Evolutionary conservation across 371 early-diverging fungal genomes (phyloP), one percentile per base, ranked within the genome.

Genomic region (Hamiltosporidium tvaerminnensis): DNA sequence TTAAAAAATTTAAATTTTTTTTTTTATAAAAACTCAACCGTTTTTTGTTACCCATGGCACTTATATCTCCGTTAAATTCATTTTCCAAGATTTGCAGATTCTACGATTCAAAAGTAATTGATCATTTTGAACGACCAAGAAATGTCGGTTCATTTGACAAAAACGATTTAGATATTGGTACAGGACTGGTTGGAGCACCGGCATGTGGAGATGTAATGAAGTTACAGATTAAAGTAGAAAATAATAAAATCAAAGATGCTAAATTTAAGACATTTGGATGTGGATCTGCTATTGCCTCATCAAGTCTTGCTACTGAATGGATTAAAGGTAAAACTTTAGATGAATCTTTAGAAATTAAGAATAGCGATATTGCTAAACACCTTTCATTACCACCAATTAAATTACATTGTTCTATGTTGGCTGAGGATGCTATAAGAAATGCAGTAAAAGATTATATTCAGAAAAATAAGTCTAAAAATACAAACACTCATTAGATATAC

Each of bases 181-280:
- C 96, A 23, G 95, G 96, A 16, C 82, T 96, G 23, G 96, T 95
- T 9, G 96, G 96, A 12, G 96, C 96, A 0, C 96, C 96, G 35
- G 96, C 95, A 7, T 96, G 96, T 79, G 96, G 96, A 63, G 96
- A 96, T 81, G 96, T 96, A 35, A 91, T 96, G 91, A 89, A 92
- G 70, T 82, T 96, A 41, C 96, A 96, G 76, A 93, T 96, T 75
- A 83, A 86, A 74, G 94, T 96, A 1, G 87, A 92, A 68, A 86
- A 87, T 38, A 82, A 77, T 5, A 84, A 85, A 69, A 94, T 96
- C 68, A 82, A 83, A 56, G 94, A 96, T 72, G 92, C 90, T 65
- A 88, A 88, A 77, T 94, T 96, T 82, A 96, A 92, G 81, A 94
- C 96, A 0, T 96, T 92, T 81, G 96, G 96, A n/a, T 96, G 96